Conservation (phyloP, 148 eudicot species). For the Silene uniflora region DNA sequence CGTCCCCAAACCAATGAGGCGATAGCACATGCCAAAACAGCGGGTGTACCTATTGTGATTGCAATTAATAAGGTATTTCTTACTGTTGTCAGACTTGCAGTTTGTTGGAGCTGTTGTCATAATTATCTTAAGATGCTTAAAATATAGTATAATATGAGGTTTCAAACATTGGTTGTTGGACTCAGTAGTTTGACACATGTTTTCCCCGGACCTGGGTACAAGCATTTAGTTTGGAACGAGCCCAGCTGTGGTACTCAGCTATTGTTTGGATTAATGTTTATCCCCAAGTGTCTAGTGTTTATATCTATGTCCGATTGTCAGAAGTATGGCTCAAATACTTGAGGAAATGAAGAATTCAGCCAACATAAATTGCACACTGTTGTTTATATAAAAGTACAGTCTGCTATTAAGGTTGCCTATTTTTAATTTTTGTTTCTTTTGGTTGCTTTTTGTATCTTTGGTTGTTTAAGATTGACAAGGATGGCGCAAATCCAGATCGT, state of each 20-base stretch:
- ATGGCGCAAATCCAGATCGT: conserved; percentile 96
- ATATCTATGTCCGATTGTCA: conserved; percentile 1
- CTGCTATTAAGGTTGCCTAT: not conserved
- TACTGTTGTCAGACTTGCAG: not conserved
- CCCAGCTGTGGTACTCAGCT: not conserved
- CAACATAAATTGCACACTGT: not conserved
- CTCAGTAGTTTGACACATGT: conserved; percentile 5
- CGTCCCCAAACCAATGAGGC: conserved; percentile 96
- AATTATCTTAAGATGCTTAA: conserved; percentile 2
- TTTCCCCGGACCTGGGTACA: not conserved
- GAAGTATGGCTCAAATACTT: not conserved
- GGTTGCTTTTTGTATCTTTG: conserved; percentile 8
- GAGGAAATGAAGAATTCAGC: not conserved
- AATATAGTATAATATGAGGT: not conserved
- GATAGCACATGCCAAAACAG: conserved; percentile 98
- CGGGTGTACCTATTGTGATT: conserved; percentile 87
- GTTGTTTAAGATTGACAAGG: conserved; percentile 72
- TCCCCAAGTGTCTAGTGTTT: not conserved
- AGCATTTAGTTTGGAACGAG: not conserved
- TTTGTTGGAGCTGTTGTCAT: not conserved
- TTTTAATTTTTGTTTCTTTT: conserved; percentile 1
- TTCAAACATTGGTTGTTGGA: conserved; percentile 4
- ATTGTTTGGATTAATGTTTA: not conserved
- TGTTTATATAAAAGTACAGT: not conserved
- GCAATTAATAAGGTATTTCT: conserved; percentile 87